Percentiles rank a stretch among this genome's conserved stretches.
These are phyloP conservation scores for Ceratocystis huliohia DNA, from an alignment of 2,329 filamentous ascomycete genomes.

Conservation along the genomic window DNA sequence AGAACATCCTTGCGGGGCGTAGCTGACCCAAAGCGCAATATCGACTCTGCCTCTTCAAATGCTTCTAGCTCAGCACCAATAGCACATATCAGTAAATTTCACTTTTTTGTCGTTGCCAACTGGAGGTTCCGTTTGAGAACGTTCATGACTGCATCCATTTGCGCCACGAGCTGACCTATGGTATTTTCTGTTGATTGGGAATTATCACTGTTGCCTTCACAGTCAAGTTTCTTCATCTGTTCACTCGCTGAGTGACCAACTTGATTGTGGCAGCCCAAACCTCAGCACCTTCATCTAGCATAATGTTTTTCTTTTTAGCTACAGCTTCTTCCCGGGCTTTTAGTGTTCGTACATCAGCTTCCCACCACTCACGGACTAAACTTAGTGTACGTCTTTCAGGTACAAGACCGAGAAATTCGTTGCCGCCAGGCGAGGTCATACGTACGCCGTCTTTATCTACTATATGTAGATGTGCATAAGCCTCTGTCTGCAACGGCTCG, in stretches of 20 bases:
- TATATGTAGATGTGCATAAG: constrained; percentile 25
- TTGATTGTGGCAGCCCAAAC: constrained; percentile 53
- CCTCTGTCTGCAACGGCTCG: constrained; percentile 39
- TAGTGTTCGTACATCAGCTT: constrained; percentile 46
- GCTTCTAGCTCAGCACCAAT: constrained; percentile 63
- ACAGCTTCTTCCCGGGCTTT: constrained; percentile 43
- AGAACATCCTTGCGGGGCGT: constrained; percentile 21
- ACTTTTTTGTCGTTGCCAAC: constrained; percentile 47
- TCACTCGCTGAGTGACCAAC: constrained; percentile 47
- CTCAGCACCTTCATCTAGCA: constrained; percentile 52
- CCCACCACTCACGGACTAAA: constrained; percentile 62
- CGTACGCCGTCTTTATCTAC: constrained; percentile 19
- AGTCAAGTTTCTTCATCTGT: constrained; percentile 35
- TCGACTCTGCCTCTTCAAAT: constrained; percentile 45
- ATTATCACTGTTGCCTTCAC: constrained; percentile 6
- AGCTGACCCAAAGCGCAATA: constrained; percentile 36
- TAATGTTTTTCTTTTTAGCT: constrained; percentile 48
- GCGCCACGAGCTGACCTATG: constrained; percentile 36
- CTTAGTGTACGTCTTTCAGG: constrained; percentile 53
- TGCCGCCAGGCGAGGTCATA: constrained; percentile 29
- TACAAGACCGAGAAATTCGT: constrained; percentile 47
- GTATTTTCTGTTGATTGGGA: constrained; percentile 29
- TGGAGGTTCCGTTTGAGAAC: constrained; percentile 43
- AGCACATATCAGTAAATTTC: constrained; percentile 64
- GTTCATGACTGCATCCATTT: constrained; percentile 44